phyloP scores from a whole-genome alignment of 257 asterid genomes.

The Penstemon eatonii region DNA sequence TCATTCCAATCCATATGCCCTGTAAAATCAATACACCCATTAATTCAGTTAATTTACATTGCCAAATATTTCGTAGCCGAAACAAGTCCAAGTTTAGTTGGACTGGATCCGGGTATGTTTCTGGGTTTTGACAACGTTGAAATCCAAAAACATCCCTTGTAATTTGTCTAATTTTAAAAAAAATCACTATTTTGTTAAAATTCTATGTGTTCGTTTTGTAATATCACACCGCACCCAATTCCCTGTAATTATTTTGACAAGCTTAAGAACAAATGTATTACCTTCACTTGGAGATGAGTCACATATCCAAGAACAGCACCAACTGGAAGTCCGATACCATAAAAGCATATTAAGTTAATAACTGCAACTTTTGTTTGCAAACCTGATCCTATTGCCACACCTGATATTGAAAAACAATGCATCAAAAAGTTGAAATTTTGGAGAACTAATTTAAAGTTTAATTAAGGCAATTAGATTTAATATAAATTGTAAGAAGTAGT shows the following conservation, averaged over 20 bases:
- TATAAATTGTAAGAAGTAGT: not conserved
- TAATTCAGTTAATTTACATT: not conserved
- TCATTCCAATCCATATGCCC: slow-evolving; percentile 64
- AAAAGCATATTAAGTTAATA: slow-evolving; percentile 44
- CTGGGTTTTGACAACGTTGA: no score
- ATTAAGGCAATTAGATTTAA: no score
- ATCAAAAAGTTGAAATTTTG: no score
- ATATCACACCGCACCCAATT: not conserved
- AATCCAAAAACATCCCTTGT: no score
- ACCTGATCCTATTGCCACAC: slow-evolving; percentile 61
- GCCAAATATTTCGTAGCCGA: no score
- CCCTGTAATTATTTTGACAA: not conserved
- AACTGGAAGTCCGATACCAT: slow-evolving; percentile 43
- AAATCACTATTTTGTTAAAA: no score
- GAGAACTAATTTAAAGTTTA: not conserved
- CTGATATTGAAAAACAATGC: slow-evolving; percentile 25
- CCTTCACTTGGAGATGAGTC: slow-evolving; percentile 41
- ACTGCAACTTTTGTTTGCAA: slow-evolving; percentile 43
- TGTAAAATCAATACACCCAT: slow-evolving; percentile 2
- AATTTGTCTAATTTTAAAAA: no score
- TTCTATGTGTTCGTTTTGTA: no score
- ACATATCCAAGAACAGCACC: slow-evolving; percentile 48
- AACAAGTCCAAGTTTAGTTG: no score
- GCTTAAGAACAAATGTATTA: not conserved
- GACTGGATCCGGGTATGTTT: no score